Evolutionary conservation across 441 rosid species (phyloP).

Genomic region (Omphalea diandra): DNA sequence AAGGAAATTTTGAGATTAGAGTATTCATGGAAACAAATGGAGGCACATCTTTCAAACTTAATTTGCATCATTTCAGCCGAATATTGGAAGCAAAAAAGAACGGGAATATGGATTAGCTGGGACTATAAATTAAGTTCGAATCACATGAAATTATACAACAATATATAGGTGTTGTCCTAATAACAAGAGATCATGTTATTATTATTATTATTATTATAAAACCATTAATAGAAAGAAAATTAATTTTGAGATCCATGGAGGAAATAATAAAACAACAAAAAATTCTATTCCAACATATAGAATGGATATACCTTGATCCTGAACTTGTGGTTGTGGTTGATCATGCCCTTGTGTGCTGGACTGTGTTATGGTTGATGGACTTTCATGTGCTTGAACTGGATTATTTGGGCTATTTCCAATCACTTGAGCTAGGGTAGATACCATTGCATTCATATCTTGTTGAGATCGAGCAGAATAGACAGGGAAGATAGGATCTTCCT

Average conservation of each 20-base stretch:
- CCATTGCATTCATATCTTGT: constrained; percentile 62
- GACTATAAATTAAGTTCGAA: no score
- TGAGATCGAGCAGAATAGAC: constrained; percentile 65
- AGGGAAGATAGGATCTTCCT: constrained; percentile 46
- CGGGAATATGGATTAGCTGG: no score
- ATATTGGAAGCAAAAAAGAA: no score
- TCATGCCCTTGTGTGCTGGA: constrained; percentile 15
- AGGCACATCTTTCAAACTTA: not conserved
- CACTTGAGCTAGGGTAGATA: constrained; percentile 78
- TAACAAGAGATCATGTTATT: not conserved
- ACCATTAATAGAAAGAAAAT: not conserved
- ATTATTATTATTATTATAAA: no score
- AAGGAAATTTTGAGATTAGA: not conserved
- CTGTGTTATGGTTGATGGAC: constrained; percentile 22
- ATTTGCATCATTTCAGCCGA: not conserved
- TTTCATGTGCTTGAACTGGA: constrained; percentile 23
- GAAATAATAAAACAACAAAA: no score
- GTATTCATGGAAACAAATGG: not conserved
- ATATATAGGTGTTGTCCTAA: not conserved
- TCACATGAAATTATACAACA: not conserved
- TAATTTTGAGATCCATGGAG: not conserved
- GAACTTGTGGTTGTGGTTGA: constrained; percentile 26
- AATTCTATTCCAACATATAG: not conserved
- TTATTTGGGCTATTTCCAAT: constrained; percentile 42
- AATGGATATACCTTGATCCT: constrained; percentile 60